Conservation (phyloP, 441 rosid genomes). For the Manihot esculenta region DNA sequence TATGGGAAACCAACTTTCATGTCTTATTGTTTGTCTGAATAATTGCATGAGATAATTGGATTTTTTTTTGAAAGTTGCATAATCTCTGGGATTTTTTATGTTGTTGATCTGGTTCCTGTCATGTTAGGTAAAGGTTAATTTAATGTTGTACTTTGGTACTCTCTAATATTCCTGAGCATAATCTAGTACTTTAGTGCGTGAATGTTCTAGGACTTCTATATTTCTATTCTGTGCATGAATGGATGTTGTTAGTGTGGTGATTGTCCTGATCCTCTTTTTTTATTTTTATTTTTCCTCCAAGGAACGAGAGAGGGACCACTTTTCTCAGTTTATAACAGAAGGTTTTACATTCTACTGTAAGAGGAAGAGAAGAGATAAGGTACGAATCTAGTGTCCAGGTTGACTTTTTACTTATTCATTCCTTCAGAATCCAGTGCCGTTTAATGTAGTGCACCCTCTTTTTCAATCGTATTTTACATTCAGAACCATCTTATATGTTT, state of each 20-base stretch:
- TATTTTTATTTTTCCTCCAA: conserved; percentile 34
- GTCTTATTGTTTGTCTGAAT: background rate
- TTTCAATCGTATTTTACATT: background rate
- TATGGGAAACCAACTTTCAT: background rate
- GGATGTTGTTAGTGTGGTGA: background rate
- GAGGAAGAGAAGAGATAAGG: conserved; percentile 99
- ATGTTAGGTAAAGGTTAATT: background rate
- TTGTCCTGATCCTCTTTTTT: conserved; percentile 5
- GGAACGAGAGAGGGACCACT: conserved; percentile 97
- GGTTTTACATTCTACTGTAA: conserved; percentile 88
- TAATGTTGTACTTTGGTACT: background rate
- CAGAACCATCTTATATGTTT: background rate
- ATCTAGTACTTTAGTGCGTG: background rate
- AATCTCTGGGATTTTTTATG: background rate
- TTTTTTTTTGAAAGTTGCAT: background rate
- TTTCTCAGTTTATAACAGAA: conserved; percentile 94
- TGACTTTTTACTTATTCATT: conserved; percentile 2
- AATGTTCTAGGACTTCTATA: background rate
- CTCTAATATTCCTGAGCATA: background rate
- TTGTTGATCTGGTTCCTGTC: background rate
- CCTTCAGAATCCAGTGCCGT: background rate
- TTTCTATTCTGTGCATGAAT: background rate
- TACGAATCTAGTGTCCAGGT: conserved; percentile 23
- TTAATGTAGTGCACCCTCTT: background rate
- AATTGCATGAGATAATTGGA: conserved; percentile 1